Evolutionary conservation across 129 eudicot genomes (phyloP), one percentile per base, ranked within the genome.

Genomic region (Centella asiatica): DNA sequence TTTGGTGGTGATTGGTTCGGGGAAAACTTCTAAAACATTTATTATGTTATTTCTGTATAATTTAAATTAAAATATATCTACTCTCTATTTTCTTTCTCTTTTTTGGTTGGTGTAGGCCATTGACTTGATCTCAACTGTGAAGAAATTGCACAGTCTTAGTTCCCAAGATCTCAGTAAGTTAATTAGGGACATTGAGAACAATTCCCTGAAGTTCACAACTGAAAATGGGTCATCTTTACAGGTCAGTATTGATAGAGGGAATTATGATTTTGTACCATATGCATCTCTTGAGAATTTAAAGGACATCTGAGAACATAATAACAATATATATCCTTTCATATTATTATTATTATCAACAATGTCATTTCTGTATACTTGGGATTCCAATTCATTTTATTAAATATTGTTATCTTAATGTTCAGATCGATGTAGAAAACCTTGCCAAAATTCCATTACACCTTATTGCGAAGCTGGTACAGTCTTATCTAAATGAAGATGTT

Each of bases 371-470:
- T 15, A 2, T 14, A 25, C 33, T 13, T 28, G 25, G 13, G 44
- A 39, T 57, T 54, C 36, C n/a, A 3, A 44, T 60, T 54, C 31
- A 45, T 57, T 48, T 4, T 36, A 40, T 47, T 24, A 14, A 19
- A 64, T 14, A 18, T 10, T 14, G 3, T 7, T 23, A 6, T 20
- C 67, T 72, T 47, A 37, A 64, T 65, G 44, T 81, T 70, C 89
- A 92, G 99, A 74, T 92, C 57, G 90, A 85, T 55, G 48, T 85
- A 57, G 95, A 85, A 64, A 71, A 49, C 61, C 81, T 92, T 67
- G 81, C 81, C 47, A 88, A 77, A 49, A 74, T 85, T 66, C 66
- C 95, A 26, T 51, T 73, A 75, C 94, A 92, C 71, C 76, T 92
- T 65, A 80, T 78, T 56, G 88, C 96, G 18, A 81, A 69, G 77